These are phyloP conservation scores for Colletotrichum sublineola DNA, from an alignment of 2,329 filamentous ascomycete genomes.

Conservation along the genomic window DNA sequence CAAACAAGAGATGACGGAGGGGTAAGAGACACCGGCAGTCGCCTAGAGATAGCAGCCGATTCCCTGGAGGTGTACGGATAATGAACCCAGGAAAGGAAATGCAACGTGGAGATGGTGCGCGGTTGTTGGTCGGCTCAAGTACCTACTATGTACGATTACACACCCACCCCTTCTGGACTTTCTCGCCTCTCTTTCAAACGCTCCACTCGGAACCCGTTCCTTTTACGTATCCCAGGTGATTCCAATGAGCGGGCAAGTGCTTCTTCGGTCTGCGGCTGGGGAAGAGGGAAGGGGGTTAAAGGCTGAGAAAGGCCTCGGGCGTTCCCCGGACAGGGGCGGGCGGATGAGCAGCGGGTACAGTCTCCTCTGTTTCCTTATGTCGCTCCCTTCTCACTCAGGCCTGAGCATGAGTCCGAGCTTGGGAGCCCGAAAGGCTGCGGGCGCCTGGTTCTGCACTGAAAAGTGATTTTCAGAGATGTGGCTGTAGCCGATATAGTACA, in stretches of 20 bases:
- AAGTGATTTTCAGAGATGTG: conserved; percentile 32
- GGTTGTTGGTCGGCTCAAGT: conserved; percentile 7
- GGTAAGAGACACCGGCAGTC: conserved; percentile 28
- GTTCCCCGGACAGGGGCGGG: conserved; percentile 36
- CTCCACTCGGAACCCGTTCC: conserved; percentile 2
- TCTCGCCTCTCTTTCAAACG: conserved; percentile 11
- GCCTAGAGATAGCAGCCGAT: conserved; percentile 24
- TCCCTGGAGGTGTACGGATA: conserved; percentile 25
- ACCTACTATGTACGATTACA: background rate
- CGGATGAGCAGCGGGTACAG: conserved; percentile 5
- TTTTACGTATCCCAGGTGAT: conserved; percentile 4
- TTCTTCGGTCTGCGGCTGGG: background rate
- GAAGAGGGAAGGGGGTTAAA: conserved; percentile 3
- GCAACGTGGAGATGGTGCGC: conserved; percentile 35
- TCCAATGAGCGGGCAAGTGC: background rate
- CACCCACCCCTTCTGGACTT: conserved; percentile 2
- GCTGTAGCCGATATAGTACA: conserved; percentile 36
- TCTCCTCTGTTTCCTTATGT: conserved; percentile 1
- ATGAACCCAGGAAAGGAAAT: conserved; percentile 37
- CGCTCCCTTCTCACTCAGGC: conserved; percentile 15
- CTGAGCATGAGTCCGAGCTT: conserved; percentile 8
- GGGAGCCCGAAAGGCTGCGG: background rate
- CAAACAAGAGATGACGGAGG: conserved; percentile 19
- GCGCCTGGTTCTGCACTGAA: background rate
- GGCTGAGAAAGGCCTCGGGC: conserved; percentile 33